Evolutionary conservation across 2,329 filamentous ascomycete genomes (phyloP), one percentile per base, ranked within the genome.

Genomic region (Pyrenophora seminiperda): DNA sequence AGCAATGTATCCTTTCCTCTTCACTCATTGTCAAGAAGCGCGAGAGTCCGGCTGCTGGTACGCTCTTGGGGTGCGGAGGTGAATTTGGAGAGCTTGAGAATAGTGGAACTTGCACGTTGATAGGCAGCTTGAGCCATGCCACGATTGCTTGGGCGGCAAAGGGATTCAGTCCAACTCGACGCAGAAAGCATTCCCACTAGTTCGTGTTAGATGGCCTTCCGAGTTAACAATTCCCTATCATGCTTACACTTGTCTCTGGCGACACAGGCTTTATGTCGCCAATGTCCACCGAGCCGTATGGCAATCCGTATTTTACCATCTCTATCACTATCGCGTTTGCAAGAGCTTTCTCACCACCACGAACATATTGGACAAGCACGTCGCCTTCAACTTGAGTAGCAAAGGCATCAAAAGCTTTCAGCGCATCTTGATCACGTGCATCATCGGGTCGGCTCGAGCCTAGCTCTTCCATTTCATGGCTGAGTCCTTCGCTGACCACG

Each of bases 121-220:
- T 36, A 1, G 62, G 58, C 5, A 57, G 33, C 33, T 67, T 69
- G 42, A 72, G 62, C 3, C 69, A 67, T 1, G 73, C 74, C 27
- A 89, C 72, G 1, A 90, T 75, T 7, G 77, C 76, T 66, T 91
- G 88, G 2, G 89, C 88, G 2, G 87, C 88, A 66, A 84, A 90
- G 0, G 83, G 80, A 68, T 92, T 91, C 65, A 91, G 69, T 0
- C 89, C 89, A 1, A 81, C 79, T 18, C 78, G 76, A 11, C 87
- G 78, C 18, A 92, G 75, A 54, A 89, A 88, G 7, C 83, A 37
- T 67, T 91, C 89, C 85, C 85, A 89, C 27, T 72, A 32, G 11
- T 33, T 9, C 3, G 11, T 11, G 17, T 42, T 5, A 47, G 15
- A 38, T 30, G 7, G 4, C 10, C 7, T 27, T 27, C 2, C 1